Evolutionary conservation across 306 rosid species (phyloP).

Genomic region (Calophaca sinica): DNA sequence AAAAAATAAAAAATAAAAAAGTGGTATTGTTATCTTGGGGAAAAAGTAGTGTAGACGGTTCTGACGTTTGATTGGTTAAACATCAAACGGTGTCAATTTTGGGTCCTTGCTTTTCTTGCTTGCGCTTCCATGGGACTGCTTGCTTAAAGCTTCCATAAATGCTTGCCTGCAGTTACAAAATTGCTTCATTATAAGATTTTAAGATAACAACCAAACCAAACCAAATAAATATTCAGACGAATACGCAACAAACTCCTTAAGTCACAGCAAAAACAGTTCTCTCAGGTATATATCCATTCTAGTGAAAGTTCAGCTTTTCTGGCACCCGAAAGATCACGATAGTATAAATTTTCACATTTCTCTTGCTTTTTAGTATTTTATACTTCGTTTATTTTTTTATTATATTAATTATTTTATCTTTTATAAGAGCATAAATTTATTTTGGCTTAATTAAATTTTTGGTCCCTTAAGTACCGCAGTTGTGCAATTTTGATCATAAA

Average conservation of each 20-base stretch:
- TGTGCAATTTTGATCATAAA: no score
- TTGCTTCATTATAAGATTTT: constrained; percentile 18
- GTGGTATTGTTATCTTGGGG: not conserved
- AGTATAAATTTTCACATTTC: not conserved
- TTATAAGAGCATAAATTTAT: no score
- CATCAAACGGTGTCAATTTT: constrained; percentile 26
- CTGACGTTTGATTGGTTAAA: not conserved
- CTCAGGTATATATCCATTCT: constrained; percentile 15
- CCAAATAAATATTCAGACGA: constrained; percentile 14
- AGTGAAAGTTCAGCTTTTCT: constrained; percentile 1
- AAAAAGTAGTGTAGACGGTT: not conserved
- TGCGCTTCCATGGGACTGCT: constrained; percentile 75
- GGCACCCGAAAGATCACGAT: not conserved
- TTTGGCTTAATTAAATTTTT: no score
- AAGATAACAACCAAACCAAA: constrained; percentile 9
- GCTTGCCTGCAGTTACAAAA: constrained; percentile 57
- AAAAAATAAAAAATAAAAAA: no score
- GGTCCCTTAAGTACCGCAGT: no score
- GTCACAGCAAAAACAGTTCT: not conserved
- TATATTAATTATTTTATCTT: no score
- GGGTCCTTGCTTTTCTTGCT: constrained; percentile 48
- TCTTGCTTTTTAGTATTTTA: not conserved
- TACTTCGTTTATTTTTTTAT: no score
- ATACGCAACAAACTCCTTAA: constrained; percentile 10
- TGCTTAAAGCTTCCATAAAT: constrained; percentile 75